A percentile compares a stretch with the other conserved stretches of the same genome.
Conservation (phyloP, 2,329 filamentous ascomycete species). For the Dactylellina cionopaga region DNA sequence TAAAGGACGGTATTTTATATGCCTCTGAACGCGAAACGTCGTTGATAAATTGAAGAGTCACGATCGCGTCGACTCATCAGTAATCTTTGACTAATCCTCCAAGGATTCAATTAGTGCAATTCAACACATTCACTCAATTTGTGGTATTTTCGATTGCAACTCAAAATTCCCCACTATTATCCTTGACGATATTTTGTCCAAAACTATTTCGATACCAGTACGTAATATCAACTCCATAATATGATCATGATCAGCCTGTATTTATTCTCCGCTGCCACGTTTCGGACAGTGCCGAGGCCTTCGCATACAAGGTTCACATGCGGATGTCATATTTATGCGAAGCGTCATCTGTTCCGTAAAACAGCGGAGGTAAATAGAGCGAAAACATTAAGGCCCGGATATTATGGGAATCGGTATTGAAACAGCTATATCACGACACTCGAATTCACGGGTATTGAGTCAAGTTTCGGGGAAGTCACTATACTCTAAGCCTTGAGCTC, state of each 20-base stretch:
- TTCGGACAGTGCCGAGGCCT: conserved; percentile 2
- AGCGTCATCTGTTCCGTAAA: conserved; percentile 12
- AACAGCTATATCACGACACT: conserved; percentile 34
- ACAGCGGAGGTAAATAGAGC: conserved; percentile 6
- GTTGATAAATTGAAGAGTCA: conserved; percentile 37
- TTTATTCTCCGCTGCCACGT: neutral
- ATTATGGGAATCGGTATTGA: conserved; percentile 5
- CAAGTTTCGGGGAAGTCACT: neutral
- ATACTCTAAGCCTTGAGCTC: conserved; percentile 16
- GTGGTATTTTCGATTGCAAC: conserved; percentile 15
- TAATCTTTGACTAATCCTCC: neutral
- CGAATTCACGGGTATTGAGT: conserved; percentile 15
- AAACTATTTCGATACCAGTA: no score
- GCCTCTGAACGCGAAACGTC: neutral
- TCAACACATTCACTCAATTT: conserved; percentile 5
- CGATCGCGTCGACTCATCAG: conserved; percentile 1
- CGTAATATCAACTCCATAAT: no score
- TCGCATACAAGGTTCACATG: neutral
- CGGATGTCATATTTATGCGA: conserved; percentile 10
- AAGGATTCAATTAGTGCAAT: neutral
- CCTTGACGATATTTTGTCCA: no score
- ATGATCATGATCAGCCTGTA: neutral
- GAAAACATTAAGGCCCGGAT: neutral
- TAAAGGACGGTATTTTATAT: conserved; percentile 20
- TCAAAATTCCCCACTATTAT: no score